These are phyloP conservation scores for Trichoderma asperelloides DNA, from an alignment of 495 filamentous ascomycete genomes.

Conservation along the genomic window DNA sequence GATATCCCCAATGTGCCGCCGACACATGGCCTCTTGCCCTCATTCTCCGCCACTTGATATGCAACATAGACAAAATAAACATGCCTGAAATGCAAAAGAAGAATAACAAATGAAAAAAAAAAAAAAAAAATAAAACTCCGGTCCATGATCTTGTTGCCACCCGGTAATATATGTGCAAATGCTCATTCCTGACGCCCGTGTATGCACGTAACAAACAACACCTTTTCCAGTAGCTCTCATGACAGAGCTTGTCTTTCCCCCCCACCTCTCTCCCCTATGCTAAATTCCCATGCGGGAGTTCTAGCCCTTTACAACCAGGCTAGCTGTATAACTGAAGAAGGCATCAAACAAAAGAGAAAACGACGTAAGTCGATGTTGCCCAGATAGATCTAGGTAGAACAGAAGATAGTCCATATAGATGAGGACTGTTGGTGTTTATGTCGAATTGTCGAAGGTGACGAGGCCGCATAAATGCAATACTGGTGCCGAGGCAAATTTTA, in stretches of 20 bases:
- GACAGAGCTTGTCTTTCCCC: constrained; percentile 9
- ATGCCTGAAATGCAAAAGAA: constrained; percentile 2
- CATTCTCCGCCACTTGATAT: neutral
- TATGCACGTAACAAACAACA: constrained; percentile 25
- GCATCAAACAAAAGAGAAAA: neutral
- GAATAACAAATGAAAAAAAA: neutral
- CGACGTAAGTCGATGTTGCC: neutral
- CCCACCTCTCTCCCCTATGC: neutral
- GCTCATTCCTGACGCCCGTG: constrained; percentile 18
- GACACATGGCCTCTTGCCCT: neutral
- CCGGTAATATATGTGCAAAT: constrained; percentile 1
- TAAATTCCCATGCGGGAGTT: neutral
- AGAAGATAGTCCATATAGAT: no score
- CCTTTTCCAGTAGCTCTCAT: constrained; percentile 24
- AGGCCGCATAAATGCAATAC: no score
- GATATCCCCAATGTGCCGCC: neutral
- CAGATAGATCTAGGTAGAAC: no score
- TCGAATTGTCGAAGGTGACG: no score
- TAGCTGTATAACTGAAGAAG: neutral
- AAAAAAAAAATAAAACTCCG: constrained; percentile 10
- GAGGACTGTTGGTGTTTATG: no score
- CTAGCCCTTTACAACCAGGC: neutral
- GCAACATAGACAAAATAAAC: neutral
- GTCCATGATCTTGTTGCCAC: constrained; percentile 4
- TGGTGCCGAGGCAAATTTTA: no score